Evolutionary conservation across 148 eudicot species (phyloP), one percentile per base, ranked within the genome.

Genomic region (Amaranthus palmeri): DNA sequence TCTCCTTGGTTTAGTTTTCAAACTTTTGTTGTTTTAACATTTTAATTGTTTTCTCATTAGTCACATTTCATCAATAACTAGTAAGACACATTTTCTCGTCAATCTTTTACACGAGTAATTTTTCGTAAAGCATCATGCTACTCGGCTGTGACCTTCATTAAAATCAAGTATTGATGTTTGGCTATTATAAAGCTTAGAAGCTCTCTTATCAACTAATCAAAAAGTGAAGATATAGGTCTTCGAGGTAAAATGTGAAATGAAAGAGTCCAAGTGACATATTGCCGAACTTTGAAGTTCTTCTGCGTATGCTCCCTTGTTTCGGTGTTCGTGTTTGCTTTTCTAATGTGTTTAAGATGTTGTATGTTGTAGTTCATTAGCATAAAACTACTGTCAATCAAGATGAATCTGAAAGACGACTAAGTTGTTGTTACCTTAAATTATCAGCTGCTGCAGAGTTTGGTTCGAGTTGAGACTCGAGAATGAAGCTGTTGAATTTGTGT

Each of bases 371-470:
- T 25, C 36, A 25, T 25, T 25, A 56, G 60, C 60, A 56, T n/a
- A 5, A n/a, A 56, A n/a, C 8, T 56, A 15, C 7, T 56, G 60
- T 56, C 25, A 56, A 56, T 55, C 12, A 58, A 25, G 36, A 1
- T 41, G 5, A 17, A 17, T 41, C 36, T 4, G 6, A 62, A 14
- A 7, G 9, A 13, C 11, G 4, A 13, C 36, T 73, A 3, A 51
- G 5, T 25, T 46, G 54, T 40, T 69, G 7, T 64, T 54, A 10
- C 49, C 10, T 61, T 61, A 25, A 47, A 54, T 63, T 63, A 17
- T n/a, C 77, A 74, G 81, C 77, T 74, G 74, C 77, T 63, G 65
- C 69, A 56, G 71, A 69, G 10, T 62, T 74, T 56, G 36, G 9
- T 12, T 5, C 51, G 74, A 69, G 54, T 14, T 56, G 61, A 78